phyloP scores from a whole-genome alignment of 805 yeast genomes.

The Starmerella floricola region DNA sequence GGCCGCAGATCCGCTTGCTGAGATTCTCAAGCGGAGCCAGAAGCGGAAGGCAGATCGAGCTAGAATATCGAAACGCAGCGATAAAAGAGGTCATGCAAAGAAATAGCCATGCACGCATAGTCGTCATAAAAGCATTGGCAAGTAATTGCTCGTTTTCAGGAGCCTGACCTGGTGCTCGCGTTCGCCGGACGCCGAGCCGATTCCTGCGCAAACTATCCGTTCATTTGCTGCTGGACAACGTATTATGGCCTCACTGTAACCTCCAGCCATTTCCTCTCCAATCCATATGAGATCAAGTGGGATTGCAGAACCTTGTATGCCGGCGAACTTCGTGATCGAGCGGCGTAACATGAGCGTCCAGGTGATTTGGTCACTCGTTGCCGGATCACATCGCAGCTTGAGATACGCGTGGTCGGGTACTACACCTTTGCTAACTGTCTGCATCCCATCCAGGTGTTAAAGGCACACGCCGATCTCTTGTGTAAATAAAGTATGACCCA shows the following conservation, averaged over 20 bases:
- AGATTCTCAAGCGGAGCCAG: constrained; percentile 1
- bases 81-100: too few relatives aligned
- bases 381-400: constrained; percentile 20
- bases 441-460: too few relatives aligned
- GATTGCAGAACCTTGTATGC: constrained; percentile 25
- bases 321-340: constrained; percentile 23
- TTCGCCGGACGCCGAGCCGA: constrained; percentile 5
- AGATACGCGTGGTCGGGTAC: constrained; percentile 28
- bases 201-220: constrained; percentile 11
- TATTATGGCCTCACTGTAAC: constrained; percentile 13
- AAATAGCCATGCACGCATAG: neutral
- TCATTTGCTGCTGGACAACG: constrained; percentile 17
- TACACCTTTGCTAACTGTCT: too few relatives aligned
- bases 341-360: constrained; percentile 25
- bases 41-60: neutral
- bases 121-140: constrained; percentile 13
- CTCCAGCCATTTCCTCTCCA: neutral
- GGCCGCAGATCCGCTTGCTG: constrained; percentile 7
- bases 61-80: neutral
- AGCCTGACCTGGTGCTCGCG: constrained; percentile 9
- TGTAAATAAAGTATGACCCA: too few relatives aligned
- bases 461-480: too few relatives aligned
- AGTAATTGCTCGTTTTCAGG: constrained; percentile 9
- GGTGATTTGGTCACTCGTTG: constrained; percentile 23
- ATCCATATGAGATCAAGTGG: constrained; percentile 24